Conservation (phyloP, 257 asterid genomes). For the Gentiana straminea region DNA sequence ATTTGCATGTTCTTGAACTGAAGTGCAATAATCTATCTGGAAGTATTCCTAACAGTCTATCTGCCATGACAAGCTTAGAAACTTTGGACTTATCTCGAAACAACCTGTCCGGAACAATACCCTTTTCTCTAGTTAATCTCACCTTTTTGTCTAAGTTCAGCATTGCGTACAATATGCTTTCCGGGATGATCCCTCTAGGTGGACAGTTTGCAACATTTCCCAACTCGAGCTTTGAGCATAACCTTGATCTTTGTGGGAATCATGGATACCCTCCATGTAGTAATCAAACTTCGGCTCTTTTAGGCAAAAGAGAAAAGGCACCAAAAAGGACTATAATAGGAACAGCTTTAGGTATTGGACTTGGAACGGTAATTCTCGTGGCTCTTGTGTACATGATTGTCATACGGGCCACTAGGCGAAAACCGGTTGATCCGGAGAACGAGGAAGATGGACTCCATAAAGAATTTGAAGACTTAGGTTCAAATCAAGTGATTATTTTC, state of each 20-base stretch:
- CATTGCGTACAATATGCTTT: conserved; percentile 54
- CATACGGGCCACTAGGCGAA: conserved; percentile 22
- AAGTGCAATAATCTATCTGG: conserved; percentile 55
- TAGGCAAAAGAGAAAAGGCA: conserved; percentile 17
- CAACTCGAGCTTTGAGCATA: conserved; percentile 61
- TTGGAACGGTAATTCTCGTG: conserved; percentile 35
- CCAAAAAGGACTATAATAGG: conserved; percentile 26
- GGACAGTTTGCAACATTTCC: conserved; percentile 54
- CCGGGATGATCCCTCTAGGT: conserved; percentile 47
- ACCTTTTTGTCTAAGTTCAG: conserved; percentile 49
- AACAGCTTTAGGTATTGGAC: conserved; percentile 46
- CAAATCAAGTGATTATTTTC: conserved; percentile 47
- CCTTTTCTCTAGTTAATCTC: conserved; percentile 40
- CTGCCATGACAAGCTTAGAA: conserved; percentile 53
- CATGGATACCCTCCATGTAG: conserved; percentile 32
- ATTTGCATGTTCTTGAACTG: conserved; percentile 52
- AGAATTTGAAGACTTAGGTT: conserved; percentile 35
- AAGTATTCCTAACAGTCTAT: conserved; percentile 44
- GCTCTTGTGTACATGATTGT: conserved; percentile 29
- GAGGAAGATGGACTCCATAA: conserved; percentile 19
- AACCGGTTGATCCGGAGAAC: conserved; percentile 28
- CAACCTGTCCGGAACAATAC: conserved; percentile 49
- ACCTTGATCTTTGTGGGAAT: conserved; percentile 48
- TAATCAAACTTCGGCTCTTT: conserved; percentile 10
- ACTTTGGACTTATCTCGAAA: conserved; percentile 60